These are phyloP conservation scores for Pseudophaeomoniella oleicola DNA, from an alignment of 2,329 filamentous ascomycete genomes.

Conservation along the genomic window DNA sequence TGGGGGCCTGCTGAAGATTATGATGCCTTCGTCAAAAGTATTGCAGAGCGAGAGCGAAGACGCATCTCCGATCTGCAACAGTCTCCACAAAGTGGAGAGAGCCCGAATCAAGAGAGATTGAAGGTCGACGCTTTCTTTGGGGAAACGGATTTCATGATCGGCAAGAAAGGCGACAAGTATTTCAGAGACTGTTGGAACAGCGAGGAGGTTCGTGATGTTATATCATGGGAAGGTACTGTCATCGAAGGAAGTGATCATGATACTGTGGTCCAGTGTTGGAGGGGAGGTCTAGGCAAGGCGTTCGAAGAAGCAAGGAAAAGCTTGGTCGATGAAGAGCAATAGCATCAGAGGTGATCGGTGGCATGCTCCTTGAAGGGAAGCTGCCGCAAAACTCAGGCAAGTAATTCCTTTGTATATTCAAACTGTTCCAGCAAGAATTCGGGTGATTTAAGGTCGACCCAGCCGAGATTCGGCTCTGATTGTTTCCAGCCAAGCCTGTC, in stretches of 20 bases:
- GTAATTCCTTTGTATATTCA: background rate
- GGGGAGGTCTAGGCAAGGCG: background rate
- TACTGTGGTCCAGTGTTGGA: constrained; percentile 4
- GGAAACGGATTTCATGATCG: constrained; percentile 27
- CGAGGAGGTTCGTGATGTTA: constrained; percentile 12
- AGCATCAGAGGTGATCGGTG: no score
- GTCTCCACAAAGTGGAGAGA: background rate
- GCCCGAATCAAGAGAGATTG: constrained; percentile 6
- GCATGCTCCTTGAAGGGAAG: no score
- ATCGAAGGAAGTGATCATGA: constrained; percentile 27
- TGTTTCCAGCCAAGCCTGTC: constrained; percentile 25
- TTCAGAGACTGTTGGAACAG: constrained; percentile 26
- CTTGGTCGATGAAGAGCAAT: no score
- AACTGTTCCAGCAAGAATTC: constrained; percentile 14
- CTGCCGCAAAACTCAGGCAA: no score
- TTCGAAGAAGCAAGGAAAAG: background rate
- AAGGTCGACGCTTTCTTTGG: constrained; percentile 21
- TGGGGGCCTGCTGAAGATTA: constrained; percentile 25
- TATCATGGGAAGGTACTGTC: constrained; percentile 19
- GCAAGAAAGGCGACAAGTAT: constrained; percentile 25
- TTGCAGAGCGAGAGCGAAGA: constrained; percentile 6
- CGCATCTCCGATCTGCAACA: background rate
- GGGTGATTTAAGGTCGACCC: constrained; percentile 24
- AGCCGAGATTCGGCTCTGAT: constrained; percentile 24
- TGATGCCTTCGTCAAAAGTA: constrained; percentile 7